Evolutionary conservation across 148 eudicot genomes (phyloP).

Genomic region (Arbutus unedo): DNA sequence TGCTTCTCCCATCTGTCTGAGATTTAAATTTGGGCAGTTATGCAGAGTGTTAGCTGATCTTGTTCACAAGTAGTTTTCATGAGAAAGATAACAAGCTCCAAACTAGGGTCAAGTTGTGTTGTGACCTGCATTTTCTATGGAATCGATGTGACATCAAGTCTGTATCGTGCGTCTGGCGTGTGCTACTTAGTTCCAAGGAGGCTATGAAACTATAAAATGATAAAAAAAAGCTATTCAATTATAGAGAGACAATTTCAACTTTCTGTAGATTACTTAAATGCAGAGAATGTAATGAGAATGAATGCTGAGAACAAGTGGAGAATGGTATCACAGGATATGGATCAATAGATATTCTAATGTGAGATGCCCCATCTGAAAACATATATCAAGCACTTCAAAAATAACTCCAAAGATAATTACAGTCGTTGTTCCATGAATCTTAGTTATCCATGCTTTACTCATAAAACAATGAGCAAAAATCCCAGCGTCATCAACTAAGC

Average conservation of each 20-base stretch:
- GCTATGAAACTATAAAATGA: background rate
- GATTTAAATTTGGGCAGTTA: background rate
- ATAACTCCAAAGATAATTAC: background rate
- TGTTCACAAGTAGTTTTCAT: background rate
- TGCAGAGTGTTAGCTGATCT: background rate
- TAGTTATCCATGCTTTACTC: background rate
- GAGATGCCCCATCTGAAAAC: background rate
- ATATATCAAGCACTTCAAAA: background rate
- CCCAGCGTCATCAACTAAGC: slow-evolving; percentile 4
- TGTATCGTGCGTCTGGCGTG: background rate
- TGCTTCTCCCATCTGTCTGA: background rate
- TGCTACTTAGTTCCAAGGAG: background rate
- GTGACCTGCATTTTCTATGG: background rate
- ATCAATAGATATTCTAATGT: background rate
- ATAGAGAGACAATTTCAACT: background rate
- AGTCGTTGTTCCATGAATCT: background rate
- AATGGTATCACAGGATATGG: background rate
- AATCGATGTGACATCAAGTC: background rate
- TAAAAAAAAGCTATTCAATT: background rate
- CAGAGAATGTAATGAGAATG: background rate
- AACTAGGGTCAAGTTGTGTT: background rate
- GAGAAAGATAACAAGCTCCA: background rate
- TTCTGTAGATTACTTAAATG: background rate
- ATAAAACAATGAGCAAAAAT: background rate
- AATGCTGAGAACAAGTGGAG: background rate